Conservation (phyloP, 2,329 filamentous ascomycete genomes). For the Epichloe glyceriae region DNA sequence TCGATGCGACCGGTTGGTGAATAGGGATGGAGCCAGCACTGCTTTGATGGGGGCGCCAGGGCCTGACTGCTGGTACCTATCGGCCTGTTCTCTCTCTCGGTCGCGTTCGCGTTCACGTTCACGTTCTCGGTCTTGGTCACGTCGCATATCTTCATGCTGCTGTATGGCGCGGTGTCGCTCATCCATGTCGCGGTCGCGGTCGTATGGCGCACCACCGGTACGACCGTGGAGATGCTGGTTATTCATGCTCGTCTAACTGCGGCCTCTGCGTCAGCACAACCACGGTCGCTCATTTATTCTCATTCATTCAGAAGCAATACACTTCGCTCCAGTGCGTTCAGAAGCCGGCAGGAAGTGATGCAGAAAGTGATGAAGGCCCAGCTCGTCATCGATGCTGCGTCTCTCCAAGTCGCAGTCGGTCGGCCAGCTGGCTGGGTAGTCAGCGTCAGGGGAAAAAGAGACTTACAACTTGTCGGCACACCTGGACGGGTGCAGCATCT, state of each 20-base stretch:
- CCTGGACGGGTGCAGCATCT: conserved; percentile 19
- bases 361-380: no score
- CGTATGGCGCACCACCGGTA: conserved; percentile 27
- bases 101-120: conserved; percentile 50
- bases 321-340: neutral
- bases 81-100: conserved; percentile 35
- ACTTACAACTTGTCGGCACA: conserved; percentile 24
- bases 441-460: conserved; percentile 3
- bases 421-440: conserved; percentile 1
- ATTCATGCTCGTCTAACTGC: conserved; percentile 27
- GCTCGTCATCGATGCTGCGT: neutral
- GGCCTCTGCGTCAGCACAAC: conserved; percentile 3
- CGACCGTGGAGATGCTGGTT: conserved; percentile 30
- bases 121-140: conserved; percentile 39
- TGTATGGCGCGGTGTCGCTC: conserved; percentile 34
- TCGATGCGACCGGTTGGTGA: conserved; percentile 83
- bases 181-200: conserved; percentile 36
- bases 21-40: conserved; percentile 80
- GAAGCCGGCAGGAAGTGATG: neutral
- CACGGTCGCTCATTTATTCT: conserved; percentile 8
- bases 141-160: conserved; percentile 34
- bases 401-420: neutral
- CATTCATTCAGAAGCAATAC: neutral
- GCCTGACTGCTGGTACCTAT: conserved; percentile 52
- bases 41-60: conserved; percentile 52